Evolutionary conservation across 495 filamentous ascomycete species (phyloP).

Genomic region (Pyronema omphalodes): DNA sequence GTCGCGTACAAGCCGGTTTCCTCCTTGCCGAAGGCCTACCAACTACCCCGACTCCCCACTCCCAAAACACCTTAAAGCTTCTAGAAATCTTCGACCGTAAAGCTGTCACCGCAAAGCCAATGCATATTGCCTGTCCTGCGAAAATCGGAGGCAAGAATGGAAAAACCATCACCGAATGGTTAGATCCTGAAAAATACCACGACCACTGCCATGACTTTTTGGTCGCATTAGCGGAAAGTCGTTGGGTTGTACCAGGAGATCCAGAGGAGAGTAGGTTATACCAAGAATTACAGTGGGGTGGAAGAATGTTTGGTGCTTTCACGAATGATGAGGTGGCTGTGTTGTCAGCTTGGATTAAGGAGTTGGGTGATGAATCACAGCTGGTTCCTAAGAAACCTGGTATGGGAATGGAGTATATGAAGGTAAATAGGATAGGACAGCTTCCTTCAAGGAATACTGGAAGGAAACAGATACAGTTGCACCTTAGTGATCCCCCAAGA

Average conservation of each 20-base stretch:
- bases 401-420: not conserved
- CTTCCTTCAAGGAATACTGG: too few species aligned
- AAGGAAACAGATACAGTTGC: not conserved
- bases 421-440: too few species aligned
- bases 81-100: slow-evolving; percentile 10
- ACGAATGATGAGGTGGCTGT: slow-evolving; percentile 27
- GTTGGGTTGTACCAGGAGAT: slow-evolving; percentile 28
- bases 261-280: slow-evolving; percentile 26
- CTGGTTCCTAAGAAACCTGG: not conserved
- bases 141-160: slow-evolving; percentile 20
- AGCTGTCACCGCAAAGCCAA: slow-evolving; percentile 11
- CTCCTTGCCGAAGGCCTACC: slow-evolving; percentile 26
- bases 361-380: not conserved
- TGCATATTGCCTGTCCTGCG: slow-evolving; percentile 14
- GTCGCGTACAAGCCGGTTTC: slow-evolving; percentile 32
- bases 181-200: slow-evolving; percentile 22
- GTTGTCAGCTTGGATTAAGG: slow-evolving; percentile 28
- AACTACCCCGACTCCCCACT: slow-evolving; percentile 13
- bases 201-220: slow-evolving; percentile 16
- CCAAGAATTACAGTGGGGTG: slow-evolving; percentile 28
- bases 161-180: slow-evolving; percentile 26
- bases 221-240: slow-evolving; percentile 10
- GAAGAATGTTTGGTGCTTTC: slow-evolving; percentile 34
- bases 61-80: slow-evolving; percentile 9
- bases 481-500: not conserved